A percentile compares a stretch with the other conserved stretches of the same genome.
Evolutionary conservation across 176 grass and related monocot species (phyloP).

Genomic region (Zoysia japonica): DNA sequence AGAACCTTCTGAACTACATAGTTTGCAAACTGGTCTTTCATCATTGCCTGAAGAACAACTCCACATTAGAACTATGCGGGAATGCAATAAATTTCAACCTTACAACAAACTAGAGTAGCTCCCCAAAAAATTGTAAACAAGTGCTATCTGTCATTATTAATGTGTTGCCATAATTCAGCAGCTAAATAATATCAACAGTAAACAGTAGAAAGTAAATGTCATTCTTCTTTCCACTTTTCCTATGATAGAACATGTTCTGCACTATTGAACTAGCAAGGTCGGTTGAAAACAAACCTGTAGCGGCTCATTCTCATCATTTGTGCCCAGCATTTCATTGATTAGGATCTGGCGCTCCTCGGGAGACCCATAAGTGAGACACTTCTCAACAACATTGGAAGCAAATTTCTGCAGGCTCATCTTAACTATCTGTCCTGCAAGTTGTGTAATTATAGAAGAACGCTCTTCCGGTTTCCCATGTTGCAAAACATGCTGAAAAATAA

Average conservation of each 20-base stretch:
- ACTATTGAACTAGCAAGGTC: conserved; percentile 6
- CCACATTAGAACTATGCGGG: conserved; percentile 6
- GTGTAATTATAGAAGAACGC: conserved; percentile 69
- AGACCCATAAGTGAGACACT: conserved; percentile 82
- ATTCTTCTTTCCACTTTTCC: background rate
- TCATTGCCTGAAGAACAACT: conserved; percentile 71
- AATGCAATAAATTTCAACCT: conserved; percentile 26
- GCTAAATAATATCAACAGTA: background rate
- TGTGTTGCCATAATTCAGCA: conserved; percentile 11
- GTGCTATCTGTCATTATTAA: background rate
- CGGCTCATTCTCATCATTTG: conserved; percentile 95
- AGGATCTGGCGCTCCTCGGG: conserved; percentile 77
- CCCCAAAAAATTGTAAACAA: background rate
- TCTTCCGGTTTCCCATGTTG: conserved; percentile 84
- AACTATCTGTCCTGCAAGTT: conserved; percentile 90
- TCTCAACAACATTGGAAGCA: conserved; percentile 95
- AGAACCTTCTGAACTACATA: conserved; percentile 98
- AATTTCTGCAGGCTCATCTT: conserved; percentile 99
- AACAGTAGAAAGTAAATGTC: background rate
- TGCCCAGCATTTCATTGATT: conserved; percentile 92
- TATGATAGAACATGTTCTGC: background rate
- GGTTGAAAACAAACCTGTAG: conserved; percentile 68
- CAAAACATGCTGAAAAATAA: conserved; percentile 78
- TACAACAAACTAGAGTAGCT: conserved; percentile 3
- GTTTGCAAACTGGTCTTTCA: conserved; percentile 99